phyloP scores from a whole-genome alignment of 1,139 yeast species.

The Petasospora fabianii region DNA sequence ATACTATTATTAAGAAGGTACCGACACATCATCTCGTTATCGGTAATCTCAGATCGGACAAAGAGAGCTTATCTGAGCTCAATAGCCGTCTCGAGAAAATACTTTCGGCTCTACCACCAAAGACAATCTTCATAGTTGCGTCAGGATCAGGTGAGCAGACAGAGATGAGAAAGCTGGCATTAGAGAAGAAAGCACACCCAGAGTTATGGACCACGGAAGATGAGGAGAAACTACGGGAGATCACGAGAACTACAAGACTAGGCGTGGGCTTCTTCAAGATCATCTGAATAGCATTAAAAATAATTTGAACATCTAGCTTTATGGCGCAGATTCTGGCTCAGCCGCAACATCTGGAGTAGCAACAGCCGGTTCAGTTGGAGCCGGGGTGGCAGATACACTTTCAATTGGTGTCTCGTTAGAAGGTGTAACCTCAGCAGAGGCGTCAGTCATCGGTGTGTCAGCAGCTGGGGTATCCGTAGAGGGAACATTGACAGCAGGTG shows the following conservation, averaged over 20 bases:
- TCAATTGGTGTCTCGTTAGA: too few relatives aligned
- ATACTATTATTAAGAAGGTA: conserved; percentile 35
- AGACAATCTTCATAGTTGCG: conserved; percentile 57
- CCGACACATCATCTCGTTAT: conserved; percentile 49
- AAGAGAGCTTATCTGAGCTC: conserved; percentile 27
- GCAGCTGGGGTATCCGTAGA: neutral
- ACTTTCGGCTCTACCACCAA: conserved; percentile 50
- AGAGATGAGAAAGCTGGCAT: conserved; percentile 47
- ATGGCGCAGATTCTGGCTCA: neutral
- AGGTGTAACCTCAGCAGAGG: neutral
- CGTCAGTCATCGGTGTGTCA: too few relatives aligned
- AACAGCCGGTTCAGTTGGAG: neutral
- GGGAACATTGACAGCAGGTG: too few relatives aligned
- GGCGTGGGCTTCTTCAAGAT: conserved; percentile 52
- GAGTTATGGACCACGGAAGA: conserved; percentile 53
- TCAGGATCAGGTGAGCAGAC: conserved; percentile 63
- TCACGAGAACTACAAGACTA: conserved; percentile 48
- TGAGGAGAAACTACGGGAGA: conserved; percentile 37
- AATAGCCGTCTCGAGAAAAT: conserved; percentile 46
- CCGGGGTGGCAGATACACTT: neutral
- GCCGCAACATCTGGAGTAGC: too few relatives aligned
- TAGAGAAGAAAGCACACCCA: conserved; percentile 32
- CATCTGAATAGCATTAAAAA: conserved; percentile 29
- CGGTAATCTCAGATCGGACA: conserved; percentile 45
- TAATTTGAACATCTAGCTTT: neutral